Evolutionary conservation across 1,139 yeast species (phyloP).

Genomic region (Protomyces arabidopsidicola): DNA sequence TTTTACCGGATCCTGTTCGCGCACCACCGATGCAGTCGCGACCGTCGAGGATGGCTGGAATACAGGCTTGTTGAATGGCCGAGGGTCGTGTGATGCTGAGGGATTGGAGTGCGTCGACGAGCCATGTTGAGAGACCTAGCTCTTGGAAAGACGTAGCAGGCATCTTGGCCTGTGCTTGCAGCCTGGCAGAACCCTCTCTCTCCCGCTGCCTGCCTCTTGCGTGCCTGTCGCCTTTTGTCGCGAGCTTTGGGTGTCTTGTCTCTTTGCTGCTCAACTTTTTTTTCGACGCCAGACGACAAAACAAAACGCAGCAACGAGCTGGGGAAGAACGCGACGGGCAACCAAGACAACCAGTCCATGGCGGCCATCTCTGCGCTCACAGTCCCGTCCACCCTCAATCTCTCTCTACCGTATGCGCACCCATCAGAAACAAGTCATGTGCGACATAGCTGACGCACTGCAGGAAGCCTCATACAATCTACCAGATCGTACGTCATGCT

Average conservation of each 20-base stretch:
- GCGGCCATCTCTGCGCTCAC: neutral
- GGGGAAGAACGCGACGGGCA: too few relatives aligned
- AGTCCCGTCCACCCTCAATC: neutral
- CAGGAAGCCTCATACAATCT: conserved; percentile 20
- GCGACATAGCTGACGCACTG: neutral
- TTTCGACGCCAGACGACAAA: too few relatives aligned
- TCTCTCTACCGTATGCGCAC: neutral
- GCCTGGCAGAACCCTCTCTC: neutral
- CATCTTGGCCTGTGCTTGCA: neutral
- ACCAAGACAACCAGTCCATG: neutral
- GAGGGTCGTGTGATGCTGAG: conserved; percentile 85
- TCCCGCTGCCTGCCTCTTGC: neutral
- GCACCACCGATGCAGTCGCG: conserved; percentile 98
- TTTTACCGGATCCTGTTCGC: conserved; percentile 96
- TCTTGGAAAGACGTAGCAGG: conserved; percentile 46
- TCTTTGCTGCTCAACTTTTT: neutral
- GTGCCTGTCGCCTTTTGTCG: neutral
- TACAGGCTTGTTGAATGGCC: conserved; percentile 79
- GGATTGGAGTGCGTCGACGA: conserved; percentile 68
- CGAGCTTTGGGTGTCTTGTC: neutral
- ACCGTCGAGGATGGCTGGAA: conserved; percentile 76
- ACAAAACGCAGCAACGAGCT: neutral
- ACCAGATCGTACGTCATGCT: conserved; percentile 12
- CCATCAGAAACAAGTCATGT: neutral
- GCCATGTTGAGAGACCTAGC: conserved; percentile 82